Conservation (phyloP, 1,284 basidiomycete genomes). For the Leccinum pachyderme region DNA sequence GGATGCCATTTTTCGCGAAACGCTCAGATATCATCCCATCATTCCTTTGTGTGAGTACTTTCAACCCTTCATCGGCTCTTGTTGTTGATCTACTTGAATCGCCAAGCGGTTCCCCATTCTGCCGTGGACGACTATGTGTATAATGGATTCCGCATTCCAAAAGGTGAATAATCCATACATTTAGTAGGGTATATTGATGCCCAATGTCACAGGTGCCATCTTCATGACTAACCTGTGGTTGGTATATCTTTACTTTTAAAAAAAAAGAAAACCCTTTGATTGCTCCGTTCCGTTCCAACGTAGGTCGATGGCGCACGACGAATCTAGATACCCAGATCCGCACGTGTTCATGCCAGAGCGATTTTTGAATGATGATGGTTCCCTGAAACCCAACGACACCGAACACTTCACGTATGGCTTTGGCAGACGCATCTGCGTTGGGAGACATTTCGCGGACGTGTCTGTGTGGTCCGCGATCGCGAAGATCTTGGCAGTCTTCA, state of each 20-base stretch:
- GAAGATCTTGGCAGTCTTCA: conserved; percentile 14
- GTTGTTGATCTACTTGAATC: background rate
- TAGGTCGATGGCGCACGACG: conserved; percentile 23
- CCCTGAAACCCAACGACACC: conserved; percentile 16
- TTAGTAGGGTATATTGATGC: background rate
- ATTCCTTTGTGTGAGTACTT: conserved; percentile 11
- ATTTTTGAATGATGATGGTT: conserved; percentile 19
- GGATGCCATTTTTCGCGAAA: conserved; percentile 1
- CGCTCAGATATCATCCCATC: background rate
- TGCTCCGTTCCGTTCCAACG: background rate
- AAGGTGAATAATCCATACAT: background rate
- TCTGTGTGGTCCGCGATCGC: conserved; percentile 20
- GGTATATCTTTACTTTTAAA: background rate
- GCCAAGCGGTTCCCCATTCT: conserved; percentile 10
- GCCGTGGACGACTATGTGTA: conserved; percentile 1
- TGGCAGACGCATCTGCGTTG: conserved; percentile 19
- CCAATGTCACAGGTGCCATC: background rate
- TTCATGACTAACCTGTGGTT: conserved; percentile 5
- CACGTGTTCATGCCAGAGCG: conserved; percentile 17
- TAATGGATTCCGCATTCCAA: conserved; percentile 9
- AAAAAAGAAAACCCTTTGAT: background rate
- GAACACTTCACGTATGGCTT: conserved; percentile 21
- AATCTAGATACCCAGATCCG: conserved; percentile 14
- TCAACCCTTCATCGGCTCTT: background rate
- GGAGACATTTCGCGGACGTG: conserved; percentile 18